These are phyloP conservation scores for Antarctomyces pellizariae DNA, from an alignment of 495 filamentous ascomycete species.

Conservation along the genomic window DNA sequence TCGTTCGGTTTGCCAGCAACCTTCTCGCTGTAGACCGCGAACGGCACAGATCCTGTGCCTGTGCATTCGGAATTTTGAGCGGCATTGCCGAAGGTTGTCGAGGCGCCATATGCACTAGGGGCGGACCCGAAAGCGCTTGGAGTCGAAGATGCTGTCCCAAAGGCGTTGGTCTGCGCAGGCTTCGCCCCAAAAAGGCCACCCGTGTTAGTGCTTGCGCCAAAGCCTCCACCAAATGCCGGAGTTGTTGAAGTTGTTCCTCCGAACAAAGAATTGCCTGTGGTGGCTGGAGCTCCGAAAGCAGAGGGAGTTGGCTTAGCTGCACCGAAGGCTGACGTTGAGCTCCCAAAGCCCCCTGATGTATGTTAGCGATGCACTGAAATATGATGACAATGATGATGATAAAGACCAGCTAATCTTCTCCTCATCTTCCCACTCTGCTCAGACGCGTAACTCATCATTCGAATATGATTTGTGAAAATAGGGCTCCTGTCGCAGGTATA, in stretches of 20 bases:
- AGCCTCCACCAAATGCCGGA: constrained; percentile 23
- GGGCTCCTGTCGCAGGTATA: too few species aligned
- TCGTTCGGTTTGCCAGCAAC: constrained; percentile 37
- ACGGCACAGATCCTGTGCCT: constrained; percentile 53
- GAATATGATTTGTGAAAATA: too few species aligned
- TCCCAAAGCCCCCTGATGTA: too few species aligned
- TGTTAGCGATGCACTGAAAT: too few species aligned
- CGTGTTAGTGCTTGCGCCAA: constrained; percentile 22
- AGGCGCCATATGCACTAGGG: constrained; percentile 23
- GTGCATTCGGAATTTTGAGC: constrained; percentile 25
- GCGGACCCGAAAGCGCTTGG: constrained; percentile 6
- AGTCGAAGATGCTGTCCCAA: constrained; percentile 16
- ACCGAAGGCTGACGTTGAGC: too few species aligned
- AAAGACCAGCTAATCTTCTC: too few species aligned
- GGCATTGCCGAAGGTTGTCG: constrained; percentile 18
- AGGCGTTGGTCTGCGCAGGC: constrained; percentile 12
- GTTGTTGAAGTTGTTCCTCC: constrained; percentile 11
- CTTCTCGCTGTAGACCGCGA: constrained; percentile 59
- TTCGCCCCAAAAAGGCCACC: constrained; percentile 22
- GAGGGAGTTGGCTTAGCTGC: constrained; percentile 11
- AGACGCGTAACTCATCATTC: too few species aligned
- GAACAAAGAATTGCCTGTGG: too few species aligned
- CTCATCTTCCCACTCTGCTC: too few species aligned
- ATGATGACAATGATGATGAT: too few species aligned
- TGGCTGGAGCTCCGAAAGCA: constrained; percentile 25